Base-by-base conservation (phyloP, 805 yeast species). In the Kazachstania viticola region DNA sequence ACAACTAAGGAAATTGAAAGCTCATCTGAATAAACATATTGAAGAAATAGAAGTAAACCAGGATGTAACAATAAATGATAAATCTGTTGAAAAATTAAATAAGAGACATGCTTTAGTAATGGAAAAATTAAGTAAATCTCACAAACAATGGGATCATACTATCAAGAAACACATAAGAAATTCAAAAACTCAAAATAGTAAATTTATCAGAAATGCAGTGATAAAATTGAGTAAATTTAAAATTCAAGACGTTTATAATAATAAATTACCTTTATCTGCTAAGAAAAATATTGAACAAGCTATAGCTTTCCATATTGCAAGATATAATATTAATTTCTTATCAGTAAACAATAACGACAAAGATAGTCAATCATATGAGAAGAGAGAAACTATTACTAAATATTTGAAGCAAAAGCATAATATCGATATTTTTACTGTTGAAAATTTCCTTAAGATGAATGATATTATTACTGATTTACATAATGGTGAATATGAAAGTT, bases 291-390 rank as follows among this genome's bases (percentile, higher is more conserved):
- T 69, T 14, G 58, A 64, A 21, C 48, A 49, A 13, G 71, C 72
- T 1, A 56, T 71, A 8, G 60, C 61, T 14, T 52, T 61, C 34
- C 75, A 71, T 41, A 46, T 71, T 14, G 48, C 65, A 9, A 53
- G 74, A n/a, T 61, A 60, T 33, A 71, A 69, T n/a, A 61, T 66
- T 32, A 54, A 64, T 9, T 54, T 51, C 4, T 49, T 59, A 2
- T 62, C 65, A 11, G 45, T 51, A 6, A 42, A 40, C 3, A 31
- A 42, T 38, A 45, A 48, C 30, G 38, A 38, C 3, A 33, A 21
- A 13, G 18, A 8, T 19, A 8, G 7, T 8, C 21, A 19, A 19
- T n/a, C n/a, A n/a, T n/a, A n/a, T n/a, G 9, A 19, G 22, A 11
- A 19, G 22, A 19, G 11, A 28, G n/a, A 9, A 11, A 44, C 49